Evolutionary conservation across 306 rosid species (phyloP), one percentile per base, ranked within the genome.

Genomic region (Rosa persica): DNA sequence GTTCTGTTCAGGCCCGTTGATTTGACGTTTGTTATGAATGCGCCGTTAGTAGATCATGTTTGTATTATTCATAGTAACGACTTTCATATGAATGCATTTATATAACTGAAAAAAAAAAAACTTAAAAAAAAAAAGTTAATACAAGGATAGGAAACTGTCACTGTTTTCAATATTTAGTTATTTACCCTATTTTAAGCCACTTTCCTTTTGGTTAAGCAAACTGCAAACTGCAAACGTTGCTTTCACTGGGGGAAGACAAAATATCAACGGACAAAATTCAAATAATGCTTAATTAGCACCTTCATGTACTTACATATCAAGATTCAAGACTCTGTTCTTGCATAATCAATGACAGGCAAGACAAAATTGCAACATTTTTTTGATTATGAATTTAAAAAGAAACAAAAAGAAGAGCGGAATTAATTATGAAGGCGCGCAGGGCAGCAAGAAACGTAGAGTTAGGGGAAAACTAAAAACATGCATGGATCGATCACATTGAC

Each of bases 301-400:
- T 60, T 46, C 34, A 64, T 30, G 43, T 30, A 48, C 15, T 30
- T 39, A 38, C 47, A 66, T 8, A 66, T 68, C 52, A 67, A 39
- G 6, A 77, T 64, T 71, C 39, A 49, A 85, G 79, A 73, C 76
- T 64, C 42, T 75, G 69, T 75, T 82, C 85, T 85, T 86, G 72
- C 83, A 76, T 66, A 81, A 82, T 72, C 70, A 4, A 40, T 38
- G 79, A 70, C 87, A 75, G 71, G 73, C 80, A 58, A 77, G 83
- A 80, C 86, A 85, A 87, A 88, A 81, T 70, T 84, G 76, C 83
- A 64, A 55, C 75, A 68, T 36, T 52, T 81, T 84, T 84, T 86
- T 89, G 86, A 76, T 75, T 86, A 81, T 85, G 83, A 67, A 82
- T 89, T 81, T 79, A 73, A 78, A 72, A 70, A 25, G 75, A 80